Base-by-base conservation (phyloP, 2,329 filamentous ascomycete species). In the Magnaporthales sp. region DNA sequence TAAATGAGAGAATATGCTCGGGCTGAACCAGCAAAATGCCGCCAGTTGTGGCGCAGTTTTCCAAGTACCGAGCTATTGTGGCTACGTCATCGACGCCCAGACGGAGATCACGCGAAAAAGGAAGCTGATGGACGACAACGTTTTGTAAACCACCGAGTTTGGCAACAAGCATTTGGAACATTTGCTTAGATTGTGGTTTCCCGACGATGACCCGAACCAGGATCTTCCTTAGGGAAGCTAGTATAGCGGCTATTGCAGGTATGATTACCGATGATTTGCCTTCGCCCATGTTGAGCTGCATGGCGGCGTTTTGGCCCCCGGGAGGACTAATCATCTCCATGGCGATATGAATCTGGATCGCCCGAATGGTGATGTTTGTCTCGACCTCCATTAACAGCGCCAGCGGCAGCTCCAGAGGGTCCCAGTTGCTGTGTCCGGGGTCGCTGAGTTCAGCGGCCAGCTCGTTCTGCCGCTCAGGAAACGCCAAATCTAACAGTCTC, bases 231-330 rank as follows among this genome's bases (percentile, higher is more conserved):
- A 5, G 1, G 62, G 90, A 77, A 0, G 85, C 84, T 0, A 90
- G 73, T 0, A 78, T 75, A 0, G 83, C 75, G 0, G 84, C 84
- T 0, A 89, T 83, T 46, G 90, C 87, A 0, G 89, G 89, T 0
- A 89, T 80, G 64, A 93, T 91, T 1, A 91, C 84, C 0, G 88
- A 89, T 0, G 86, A 87, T 69, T 91, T 91, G 0, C 89, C 89
- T 71, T 89, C 83, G 0, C 89, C 89, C 88, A 91, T 91, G 68
- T 90, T 90, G 2, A 91, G 73, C 70, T 90, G 87, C 78, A 90
- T 82, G 0, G 87, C 82, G 0, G 80, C 73, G 69, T 88, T 90
- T 0, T 72, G 30, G 0, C 70, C 73, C 0, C 71, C 72, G 0
- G 72, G 70, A 0, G 81, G 80, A 0, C 70, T 64, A 2, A 80